Base-by-base conservation (phyloP, 495 filamentous ascomycete species). In the Penicillium cataractarum region DNA sequence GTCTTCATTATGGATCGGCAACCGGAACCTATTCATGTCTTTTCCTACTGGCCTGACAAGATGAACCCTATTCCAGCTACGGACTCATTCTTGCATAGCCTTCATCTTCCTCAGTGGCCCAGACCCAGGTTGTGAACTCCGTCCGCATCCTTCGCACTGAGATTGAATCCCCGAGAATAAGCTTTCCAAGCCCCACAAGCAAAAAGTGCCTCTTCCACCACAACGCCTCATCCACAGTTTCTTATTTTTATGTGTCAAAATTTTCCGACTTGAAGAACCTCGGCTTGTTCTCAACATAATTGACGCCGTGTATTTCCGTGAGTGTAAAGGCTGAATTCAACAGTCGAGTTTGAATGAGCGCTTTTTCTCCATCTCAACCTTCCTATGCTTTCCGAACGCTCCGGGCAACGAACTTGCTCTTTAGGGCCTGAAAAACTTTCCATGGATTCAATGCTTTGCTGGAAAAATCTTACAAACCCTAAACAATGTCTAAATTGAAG, bases 221-320 rank as follows among this genome's bases (percentile, higher is more conserved):
- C 21, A 46, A 24, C 42, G 42, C 42, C 42, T 46, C 42, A 46
- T 46, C 42, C 42, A 46, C 22, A 9, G 7, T 24, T 46, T 46
- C 42, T 22, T 46, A 24, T 24, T 46, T 46, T 46, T 46, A 46
- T 46, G 42, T 46, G 42, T 46, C 42, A 46, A 46, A 46, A 22
- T 22, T 7, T 22, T 12, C 21, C n/a, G 42, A 10, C 19, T 24
- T 3, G 13, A 4, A 46, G 9, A 12, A 46, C 42, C 19, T 46
- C 19, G 42, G 42, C 42, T 15, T 17, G 0, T 17, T 39, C 12
- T 39, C 35, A 15, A 39, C 5, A 4, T 4, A 12, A 12, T 46
- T 46, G 42, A 21, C 4, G 19, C 42, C 42, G 40, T 10, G 22
- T 7, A 44, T 21, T 44, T 19, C 21, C 42, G 42, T 22, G 2